Evolutionary conservation across 805 yeast genomes (phyloP).

Genomic region (Barnettozyma sucrosica): DNA sequence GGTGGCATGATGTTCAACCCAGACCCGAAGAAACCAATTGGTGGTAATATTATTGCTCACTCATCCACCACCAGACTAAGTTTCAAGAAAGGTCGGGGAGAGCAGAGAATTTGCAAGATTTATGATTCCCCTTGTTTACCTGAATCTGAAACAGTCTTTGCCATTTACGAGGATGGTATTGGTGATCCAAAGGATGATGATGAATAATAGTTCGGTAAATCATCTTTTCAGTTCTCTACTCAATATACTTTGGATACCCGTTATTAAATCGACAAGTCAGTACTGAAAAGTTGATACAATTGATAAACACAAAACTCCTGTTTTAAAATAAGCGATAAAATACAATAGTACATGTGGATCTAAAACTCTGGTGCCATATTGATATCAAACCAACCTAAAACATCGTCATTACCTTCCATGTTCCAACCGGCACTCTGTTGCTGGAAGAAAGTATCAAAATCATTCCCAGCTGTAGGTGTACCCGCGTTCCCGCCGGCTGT

Average conservation of each 20-base stretch:
- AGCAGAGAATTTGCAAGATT: slow-evolving; percentile 88
- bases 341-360: background rate
- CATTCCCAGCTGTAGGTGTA: slow-evolving; percentile 10
- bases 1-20: slow-evolving; percentile 79
- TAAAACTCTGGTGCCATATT: slow-evolving; percentile 62
- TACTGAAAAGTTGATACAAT: background rate
- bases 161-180: slow-evolving; percentile 93
- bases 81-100: slow-evolving; percentile 86
- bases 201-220: slow-evolving; percentile 10
- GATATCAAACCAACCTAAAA: slow-evolving; percentile 90
- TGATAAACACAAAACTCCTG: background rate
- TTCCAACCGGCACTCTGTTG: slow-evolving; percentile 80
- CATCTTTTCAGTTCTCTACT: background rate
- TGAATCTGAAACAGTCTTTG: slow-evolving; percentile 91
- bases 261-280: too few species aligned
- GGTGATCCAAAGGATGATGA: slow-evolving; percentile 82
- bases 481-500: background rate
- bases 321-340: background rate
- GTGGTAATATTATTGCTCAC: slow-evolving; percentile 97
- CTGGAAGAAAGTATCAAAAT: slow-evolving; percentile 59
- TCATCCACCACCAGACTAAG: slow-evolving; percentile 90
- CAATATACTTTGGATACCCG: background rate
- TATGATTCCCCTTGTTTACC: slow-evolving; percentile 97
- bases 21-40: slow-evolving; percentile 97
- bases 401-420: slow-evolving; percentile 79